Conservation (phyloP, 768 basidiomycete species). For the Xanthoconium purpureum region DNA sequence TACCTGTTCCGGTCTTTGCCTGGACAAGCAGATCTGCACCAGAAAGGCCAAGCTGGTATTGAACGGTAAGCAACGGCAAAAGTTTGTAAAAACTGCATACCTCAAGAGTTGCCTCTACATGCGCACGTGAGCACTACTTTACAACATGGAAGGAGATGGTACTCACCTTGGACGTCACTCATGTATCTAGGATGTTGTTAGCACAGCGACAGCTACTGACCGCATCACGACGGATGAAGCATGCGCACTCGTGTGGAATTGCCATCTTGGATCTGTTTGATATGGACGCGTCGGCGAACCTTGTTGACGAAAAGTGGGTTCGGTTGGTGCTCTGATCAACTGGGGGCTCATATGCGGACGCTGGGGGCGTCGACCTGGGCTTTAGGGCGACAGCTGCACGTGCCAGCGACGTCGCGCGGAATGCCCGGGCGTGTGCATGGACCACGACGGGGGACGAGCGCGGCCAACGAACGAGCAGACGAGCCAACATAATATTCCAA, state of each 20-base stretch:
- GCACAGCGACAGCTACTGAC: constrained; percentile 13
- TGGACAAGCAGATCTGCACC: constrained; percentile 49
- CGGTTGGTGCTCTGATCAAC: constrained; percentile 19
- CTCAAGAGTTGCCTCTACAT: constrained; percentile 40
- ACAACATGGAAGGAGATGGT: neutral
- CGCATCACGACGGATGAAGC: neutral
- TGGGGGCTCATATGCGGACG: constrained; percentile 3
- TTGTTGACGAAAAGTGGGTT: constrained; percentile 28
- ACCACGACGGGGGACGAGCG: constrained; percentile 13
- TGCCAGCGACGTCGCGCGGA: constrained; percentile 11
- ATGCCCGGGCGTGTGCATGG: constrained; percentile 11
- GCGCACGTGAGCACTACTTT: neutral
- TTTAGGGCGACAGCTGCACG: constrained; percentile 9
- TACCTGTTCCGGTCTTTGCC: constrained; percentile 61
- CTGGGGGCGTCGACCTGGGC: neutral
- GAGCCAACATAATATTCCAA: constrained; percentile 14
- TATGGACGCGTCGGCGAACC: constrained; percentile 33
- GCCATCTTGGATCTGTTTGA: constrained; percentile 40
- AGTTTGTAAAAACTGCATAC: constrained; percentile 15
- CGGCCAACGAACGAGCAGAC: constrained; percentile 24
- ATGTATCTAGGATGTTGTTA: constrained; percentile 35
- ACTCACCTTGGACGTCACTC: constrained; percentile 48
- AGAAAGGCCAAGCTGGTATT: constrained; percentile 35
- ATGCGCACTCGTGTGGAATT: constrained; percentile 42
- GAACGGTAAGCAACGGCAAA: constrained; percentile 1